Conservation (phyloP, 768 basidiomycete genomes). For the Lactifluus piperatus region DNA sequence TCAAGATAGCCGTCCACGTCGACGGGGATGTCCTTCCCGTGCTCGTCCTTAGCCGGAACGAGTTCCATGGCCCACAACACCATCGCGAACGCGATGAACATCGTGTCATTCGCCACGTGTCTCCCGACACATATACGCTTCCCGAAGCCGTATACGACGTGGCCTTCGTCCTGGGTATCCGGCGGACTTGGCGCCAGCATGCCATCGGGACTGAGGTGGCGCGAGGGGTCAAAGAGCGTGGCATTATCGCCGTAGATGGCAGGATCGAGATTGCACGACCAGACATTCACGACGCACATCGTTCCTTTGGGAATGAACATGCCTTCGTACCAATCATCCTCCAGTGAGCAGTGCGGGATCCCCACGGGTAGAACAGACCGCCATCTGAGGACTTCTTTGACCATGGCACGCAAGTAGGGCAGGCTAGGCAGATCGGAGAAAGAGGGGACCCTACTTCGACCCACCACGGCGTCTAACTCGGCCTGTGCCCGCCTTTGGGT, state of each 20-base stretch:
- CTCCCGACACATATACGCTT: conserved; percentile 29
- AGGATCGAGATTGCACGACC: conserved; percentile 25
- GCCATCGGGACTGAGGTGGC: conserved; percentile 25
- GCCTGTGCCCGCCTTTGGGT: conserved; percentile 19
- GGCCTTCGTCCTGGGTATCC: conserved; percentile 27
- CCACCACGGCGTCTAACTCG: conserved; percentile 22
- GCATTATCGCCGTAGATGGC: conserved; percentile 25
- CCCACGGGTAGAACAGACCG: conserved; percentile 15
- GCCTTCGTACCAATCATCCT: conserved; percentile 27
- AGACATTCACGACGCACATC: conserved; percentile 26
- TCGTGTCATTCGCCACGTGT: conserved; percentile 28
- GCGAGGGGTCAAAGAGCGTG: conserved; percentile 22
- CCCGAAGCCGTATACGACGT: conserved; percentile 27
- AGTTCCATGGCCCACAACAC: conserved; percentile 25
- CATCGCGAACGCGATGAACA: conserved; percentile 30
- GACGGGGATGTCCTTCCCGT: conserved; percentile 12
- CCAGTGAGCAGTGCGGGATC: conserved; percentile 17
- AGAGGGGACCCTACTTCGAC: conserved; percentile 14
- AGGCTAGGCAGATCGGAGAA: conserved; percentile 18
- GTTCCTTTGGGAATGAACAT: conserved; percentile 31
- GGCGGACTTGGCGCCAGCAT: conserved; percentile 17
- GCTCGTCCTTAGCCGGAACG: conserved; percentile 7
- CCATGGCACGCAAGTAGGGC: conserved; percentile 22
- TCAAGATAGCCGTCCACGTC: conserved; percentile 13
- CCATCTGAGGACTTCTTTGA: conserved; percentile 21